A percentile compares a stretch with the other conserved stretches of the same genome.
phyloP scores from a whole-genome alignment of 768 basidiomycete genomes.

The Pilatotrama ljubarskyi region DNA sequence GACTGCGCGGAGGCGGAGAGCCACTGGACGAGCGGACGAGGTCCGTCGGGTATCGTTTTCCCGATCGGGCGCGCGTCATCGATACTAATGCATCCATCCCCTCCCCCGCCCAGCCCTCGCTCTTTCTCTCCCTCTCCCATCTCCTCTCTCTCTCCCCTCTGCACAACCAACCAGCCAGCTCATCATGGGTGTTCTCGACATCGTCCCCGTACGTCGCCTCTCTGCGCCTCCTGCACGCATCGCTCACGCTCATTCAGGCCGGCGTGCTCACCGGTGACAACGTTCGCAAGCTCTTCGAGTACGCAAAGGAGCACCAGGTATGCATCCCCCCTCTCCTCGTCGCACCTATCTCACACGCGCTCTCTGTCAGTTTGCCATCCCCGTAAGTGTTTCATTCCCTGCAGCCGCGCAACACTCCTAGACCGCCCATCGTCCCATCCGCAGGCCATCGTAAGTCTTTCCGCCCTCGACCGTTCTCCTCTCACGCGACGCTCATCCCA shows the following conservation, averaged over 20 bases:
- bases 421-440: slow-evolving; percentile 12
- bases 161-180: background rate
- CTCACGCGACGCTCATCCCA: background rate
- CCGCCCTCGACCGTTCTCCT: background rate
- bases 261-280: slow-evolving; percentile 96
- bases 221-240: background rate
- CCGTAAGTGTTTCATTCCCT: slow-evolving; percentile 50
- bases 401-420: background rate
- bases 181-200: slow-evolving; percentile 77
- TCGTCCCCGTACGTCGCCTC: slow-evolving; percentile 69
- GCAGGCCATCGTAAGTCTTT: slow-evolving; percentile 74
- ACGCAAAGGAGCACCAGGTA: slow-evolving; percentile 87
- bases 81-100: slow-evolving; percentile 7
- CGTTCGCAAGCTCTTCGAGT: slow-evolving; percentile 93
- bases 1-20: background rate
- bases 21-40: background rate
- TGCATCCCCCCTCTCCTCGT: slow-evolving; percentile 23
- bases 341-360: slow-evolving; percentile 9
- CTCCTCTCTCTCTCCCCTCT: slow-evolving; percentile 7
- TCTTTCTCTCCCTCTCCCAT: background rate
- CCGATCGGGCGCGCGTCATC: slow-evolving; percentile 15
- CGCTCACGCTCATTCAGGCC: slow-evolving; percentile 48
- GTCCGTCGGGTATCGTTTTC: background rate
- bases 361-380: slow-evolving; percentile 70
- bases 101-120: background rate